Evolutionary conservation across 192 early-diverging fungal species (phyloP).

Genomic region (Backusella westeae): DNA sequence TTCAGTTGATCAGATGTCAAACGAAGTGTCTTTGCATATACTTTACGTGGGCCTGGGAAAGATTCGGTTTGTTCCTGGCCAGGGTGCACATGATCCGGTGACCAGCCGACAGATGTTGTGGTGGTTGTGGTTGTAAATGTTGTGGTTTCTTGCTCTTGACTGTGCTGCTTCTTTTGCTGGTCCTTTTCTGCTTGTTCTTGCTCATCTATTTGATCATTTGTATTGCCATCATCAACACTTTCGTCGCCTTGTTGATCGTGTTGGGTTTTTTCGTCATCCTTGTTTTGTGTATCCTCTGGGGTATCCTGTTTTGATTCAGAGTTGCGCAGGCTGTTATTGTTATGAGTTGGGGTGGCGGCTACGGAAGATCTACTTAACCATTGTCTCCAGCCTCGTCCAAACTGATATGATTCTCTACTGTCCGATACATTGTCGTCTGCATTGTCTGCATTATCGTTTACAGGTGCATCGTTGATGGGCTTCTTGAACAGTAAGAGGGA

Average conservation of each 20-base stretch:
- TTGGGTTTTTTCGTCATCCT: background rate
- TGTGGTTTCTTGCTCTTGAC: constrained; percentile 15
- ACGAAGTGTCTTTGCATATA: constrained; percentile 89
- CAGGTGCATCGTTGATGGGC: constrained; percentile 23
- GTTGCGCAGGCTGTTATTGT: background rate
- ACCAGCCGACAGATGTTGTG: constrained; percentile 33
- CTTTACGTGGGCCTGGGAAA: constrained; percentile 25
- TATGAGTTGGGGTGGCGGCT: background rate
- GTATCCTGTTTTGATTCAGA: background rate
- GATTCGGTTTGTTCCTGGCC: constrained; percentile 4
- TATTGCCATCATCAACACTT: background rate
- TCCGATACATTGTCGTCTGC: constrained; percentile 11
- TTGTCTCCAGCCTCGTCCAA: constrained; percentile 40
- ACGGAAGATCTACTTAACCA: constrained; percentile 43
- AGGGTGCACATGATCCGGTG: constrained; percentile 20
- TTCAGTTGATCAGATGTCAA: constrained; percentile 91
- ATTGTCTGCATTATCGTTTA: constrained; percentile 43
- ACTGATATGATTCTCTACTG: constrained; percentile 35
- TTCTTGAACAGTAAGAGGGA: constrained; percentile 52
- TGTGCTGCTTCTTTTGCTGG: background rate
- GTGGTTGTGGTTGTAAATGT: constrained; percentile 39
- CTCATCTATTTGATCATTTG: background rate
- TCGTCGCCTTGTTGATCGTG: background rate
- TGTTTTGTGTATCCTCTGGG: background rate
- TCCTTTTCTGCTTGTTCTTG: background rate